These are phyloP conservation scores for Globisporangium irregulare DNA, from an alignment of 352 stramenopile genomes.

Conservation along the genomic window DNA sequence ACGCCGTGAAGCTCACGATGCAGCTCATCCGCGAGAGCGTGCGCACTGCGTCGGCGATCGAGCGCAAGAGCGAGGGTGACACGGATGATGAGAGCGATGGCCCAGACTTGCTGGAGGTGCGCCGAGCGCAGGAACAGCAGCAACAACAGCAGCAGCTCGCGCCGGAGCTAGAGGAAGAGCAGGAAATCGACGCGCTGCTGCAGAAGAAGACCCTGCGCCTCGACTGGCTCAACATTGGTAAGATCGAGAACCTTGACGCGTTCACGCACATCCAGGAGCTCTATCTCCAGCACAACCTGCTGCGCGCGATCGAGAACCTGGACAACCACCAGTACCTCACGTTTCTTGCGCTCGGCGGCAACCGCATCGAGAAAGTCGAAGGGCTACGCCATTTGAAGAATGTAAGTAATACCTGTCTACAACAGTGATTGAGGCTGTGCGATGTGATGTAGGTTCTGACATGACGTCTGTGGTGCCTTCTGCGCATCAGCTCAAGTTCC, in stretches of 20 bases:
- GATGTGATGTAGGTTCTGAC: neutral
- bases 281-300: conserved; percentile 77
- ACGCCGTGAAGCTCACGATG: conserved; percentile 52
- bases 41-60: conserved; percentile 7
- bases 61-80: conserved; percentile 15
- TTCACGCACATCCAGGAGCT: conserved; percentile 74
- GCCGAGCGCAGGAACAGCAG: neutral
- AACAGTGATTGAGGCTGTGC: neutral
- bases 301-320: conserved; percentile 58
- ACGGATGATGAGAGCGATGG: conserved; percentile 13
- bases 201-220: conserved; percentile 56
- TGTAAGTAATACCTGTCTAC: conserved; percentile 29
- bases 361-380: conserved; percentile 59
- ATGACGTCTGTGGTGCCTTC: neutral
- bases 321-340: conserved; percentile 53
- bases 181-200: conserved; percentile 46
- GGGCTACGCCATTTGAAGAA: conserved; percentile 55
- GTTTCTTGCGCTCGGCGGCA: conserved; percentile 64
- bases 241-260: conserved; percentile 75
- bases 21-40: conserved; percentile 59
- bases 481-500: conserved; percentile 55
- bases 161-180: conserved; percentile 8
- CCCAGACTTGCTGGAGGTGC: neutral
- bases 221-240: conserved; percentile 68
- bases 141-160: neutral